Evolutionary conservation across 225 moss, liverwort and hornwort genomes (phyloP).

Genomic region (Polytrichum commune): DNA sequence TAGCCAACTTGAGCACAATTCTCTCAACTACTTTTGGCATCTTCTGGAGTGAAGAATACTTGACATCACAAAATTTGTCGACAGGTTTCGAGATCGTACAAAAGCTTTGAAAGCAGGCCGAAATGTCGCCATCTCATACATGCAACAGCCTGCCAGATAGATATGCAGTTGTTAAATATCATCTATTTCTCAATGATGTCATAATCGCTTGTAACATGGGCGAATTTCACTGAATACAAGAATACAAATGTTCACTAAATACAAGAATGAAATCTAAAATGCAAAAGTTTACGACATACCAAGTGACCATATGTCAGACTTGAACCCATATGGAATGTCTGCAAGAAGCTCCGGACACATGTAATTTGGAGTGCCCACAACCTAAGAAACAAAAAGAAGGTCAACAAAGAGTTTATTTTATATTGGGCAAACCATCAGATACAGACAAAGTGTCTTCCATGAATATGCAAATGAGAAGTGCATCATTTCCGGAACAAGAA

Average conservation of each 20-base stretch:
- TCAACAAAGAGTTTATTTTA: neutral
- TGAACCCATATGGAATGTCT: conserved; percentile 98
- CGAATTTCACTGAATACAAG: no score
- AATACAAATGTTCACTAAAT: neutral
- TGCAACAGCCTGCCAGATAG: conserved; percentile 76
- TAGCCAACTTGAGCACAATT: no score
- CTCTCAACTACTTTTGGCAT: no score
- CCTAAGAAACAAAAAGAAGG: conserved; percentile 39
- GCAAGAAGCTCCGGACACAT: conserved; percentile 99
- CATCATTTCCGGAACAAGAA: neutral
- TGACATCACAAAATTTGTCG: no score
- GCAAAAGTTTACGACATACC: conserved; percentile 31
- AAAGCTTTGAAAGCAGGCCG: conserved; percentile 99
- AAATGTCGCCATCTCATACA: conserved; percentile 98
- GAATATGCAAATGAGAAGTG: no score
- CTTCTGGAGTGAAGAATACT: no score
- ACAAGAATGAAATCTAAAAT: neutral
- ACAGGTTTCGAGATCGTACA: conserved; percentile 36
- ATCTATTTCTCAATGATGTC: neutral
- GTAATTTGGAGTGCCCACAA: conserved; percentile 97
- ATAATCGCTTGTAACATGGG: neutral
- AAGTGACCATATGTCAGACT: conserved; percentile 98
- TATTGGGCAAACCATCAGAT: no score
- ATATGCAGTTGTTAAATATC: no score
- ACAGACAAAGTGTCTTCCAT: no score